These are phyloP conservation scores for Magnolia officinalis DNA, from an alignment of 164 flowering plant genomes.

Conservation along the genomic window DNA sequence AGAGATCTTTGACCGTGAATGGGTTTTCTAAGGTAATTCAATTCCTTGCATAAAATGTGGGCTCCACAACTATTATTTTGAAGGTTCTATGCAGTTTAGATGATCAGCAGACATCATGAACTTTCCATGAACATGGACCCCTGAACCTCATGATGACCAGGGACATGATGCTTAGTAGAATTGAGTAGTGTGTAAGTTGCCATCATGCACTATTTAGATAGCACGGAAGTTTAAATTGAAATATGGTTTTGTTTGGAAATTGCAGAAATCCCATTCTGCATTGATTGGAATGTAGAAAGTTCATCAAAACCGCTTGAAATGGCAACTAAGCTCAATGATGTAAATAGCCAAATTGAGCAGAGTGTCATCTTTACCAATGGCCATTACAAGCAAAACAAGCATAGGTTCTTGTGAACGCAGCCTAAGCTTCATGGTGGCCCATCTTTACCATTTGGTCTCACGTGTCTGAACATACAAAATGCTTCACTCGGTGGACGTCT, in stretches of 20 bases:
- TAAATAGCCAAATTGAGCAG: neutral
- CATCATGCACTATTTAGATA: neutral
- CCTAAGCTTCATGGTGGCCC: neutral
- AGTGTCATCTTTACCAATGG: neutral
- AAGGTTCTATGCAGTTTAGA: neutral
- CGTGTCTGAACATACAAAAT: neutral
- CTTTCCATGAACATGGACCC: neutral
- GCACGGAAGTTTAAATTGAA: neutral
- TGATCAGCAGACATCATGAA: neutral
- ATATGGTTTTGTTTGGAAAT: neutral
- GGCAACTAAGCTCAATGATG: neutral
- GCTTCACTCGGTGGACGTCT: neutral
- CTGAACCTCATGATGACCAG: neutral
- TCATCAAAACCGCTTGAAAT: neutral
- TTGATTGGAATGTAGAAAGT: neutral
- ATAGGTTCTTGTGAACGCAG: neutral
- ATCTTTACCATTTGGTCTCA: neutral
- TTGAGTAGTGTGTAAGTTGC: neutral
- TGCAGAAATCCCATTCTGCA: neutral
- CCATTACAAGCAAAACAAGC: neutral
- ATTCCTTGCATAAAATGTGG: neutral
- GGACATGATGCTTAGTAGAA: neutral
- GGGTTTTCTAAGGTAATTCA: conserved; percentile 86
- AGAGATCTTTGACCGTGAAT: conserved; percentile 88
- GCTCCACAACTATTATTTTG: neutral